phyloP scores from a whole-genome alignment of 2,329 filamentous ascomycete species.

The Fusarium nanum region DNA sequence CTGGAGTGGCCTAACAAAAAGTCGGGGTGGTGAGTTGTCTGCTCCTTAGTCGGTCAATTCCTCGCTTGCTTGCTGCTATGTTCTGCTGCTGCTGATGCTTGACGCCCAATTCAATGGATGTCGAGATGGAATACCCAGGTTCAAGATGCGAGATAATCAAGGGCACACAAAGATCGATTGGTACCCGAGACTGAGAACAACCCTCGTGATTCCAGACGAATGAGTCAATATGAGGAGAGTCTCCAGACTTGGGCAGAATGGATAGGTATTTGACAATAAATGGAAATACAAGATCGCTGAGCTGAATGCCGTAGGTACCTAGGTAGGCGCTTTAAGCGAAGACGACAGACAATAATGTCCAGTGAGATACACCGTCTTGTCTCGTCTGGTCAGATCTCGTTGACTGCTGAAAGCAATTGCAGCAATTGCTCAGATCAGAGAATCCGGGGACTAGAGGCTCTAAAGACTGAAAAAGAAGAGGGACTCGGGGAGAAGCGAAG shows the following conservation, averaged over 20 bases:
- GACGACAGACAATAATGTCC: neutral
- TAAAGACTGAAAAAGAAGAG: conserved; percentile 21
- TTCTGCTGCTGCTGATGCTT: conserved; percentile 9
- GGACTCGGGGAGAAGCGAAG: conserved; percentile 18
- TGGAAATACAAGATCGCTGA: conserved; percentile 12
- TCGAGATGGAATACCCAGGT: conserved; percentile 20
- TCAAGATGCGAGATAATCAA: conserved; percentile 21
- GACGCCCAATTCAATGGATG: conserved; percentile 31
- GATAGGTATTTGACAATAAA: neutral
- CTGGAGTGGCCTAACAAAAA: conserved; percentile 20
- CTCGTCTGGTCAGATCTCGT: neutral
- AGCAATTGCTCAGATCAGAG: conserved; percentile 26
- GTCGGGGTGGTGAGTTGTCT: conserved; percentile 33
- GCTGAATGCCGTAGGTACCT: neutral
- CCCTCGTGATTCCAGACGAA: conserved; percentile 12
- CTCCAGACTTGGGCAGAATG: neutral
- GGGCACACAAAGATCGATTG: conserved; percentile 28
- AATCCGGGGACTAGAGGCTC: conserved; percentile 24
- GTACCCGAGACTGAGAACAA: conserved; percentile 23
- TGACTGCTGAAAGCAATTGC: conserved; percentile 27
- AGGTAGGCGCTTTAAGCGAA: neutral
- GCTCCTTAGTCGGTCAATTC: conserved; percentile 37
- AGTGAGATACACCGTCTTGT: neutral
- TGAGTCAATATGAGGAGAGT: conserved; percentile 17
- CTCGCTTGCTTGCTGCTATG: conserved; percentile 16